Base-by-base conservation (phyloP, 73 alveolate species). In the Tetrahymena elliotti region DNA sequence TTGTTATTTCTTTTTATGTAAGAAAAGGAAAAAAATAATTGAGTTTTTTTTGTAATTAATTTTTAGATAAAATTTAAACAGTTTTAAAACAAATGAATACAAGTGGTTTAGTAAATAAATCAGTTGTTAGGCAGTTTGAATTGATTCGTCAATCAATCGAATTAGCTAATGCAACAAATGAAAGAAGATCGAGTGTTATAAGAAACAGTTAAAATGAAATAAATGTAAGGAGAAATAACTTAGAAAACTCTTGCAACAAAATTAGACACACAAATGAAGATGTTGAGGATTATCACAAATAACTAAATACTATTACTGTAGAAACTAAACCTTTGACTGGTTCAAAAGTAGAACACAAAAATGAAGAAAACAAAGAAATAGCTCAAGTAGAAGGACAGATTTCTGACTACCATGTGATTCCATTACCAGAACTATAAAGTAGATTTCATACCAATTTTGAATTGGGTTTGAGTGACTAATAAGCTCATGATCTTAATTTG, bases 401-500 rank as follows among this genome's bases (percentile, higher is more conserved):
- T 10, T 40, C 54, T 40, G 54, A 40, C 54, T 40, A 40, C 15
- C 95, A 93, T 53, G 34, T 35, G 15, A 84, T 94, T 52, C 95
- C 96, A 40, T 84, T 94, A n/a, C 31, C 34, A n/a, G 96, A 83
- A 84, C 35, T 94, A 39, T 36, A 84, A 24, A 20, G 84, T 18
- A 84, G 40, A 84, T 15, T 94, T 31, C 9, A 41, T 36, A 93
- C 97, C 6, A 37, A 94, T 92, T 84, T 97, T 93, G 96, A 93
- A 33, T 97, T 94, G 84, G 99, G 99, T 15, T 83, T 98, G 83
- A 94, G 98, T 31, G 93, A 83, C 38, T 94, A 96, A 52, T 54
- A 95, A 41, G 97, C 97, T 18, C 39, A 84, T 22, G 92, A 35
- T 35, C 82, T 93, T 38, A 82, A 93, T 31, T 92, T 93, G 88